A percentile compares a stretch with the other conserved stretches of the same genome.
These are phyloP conservation scores for Chalara sp. DNA, from an alignment of 2,329 filamentous ascomycete species.

Conservation along the genomic window DNA sequence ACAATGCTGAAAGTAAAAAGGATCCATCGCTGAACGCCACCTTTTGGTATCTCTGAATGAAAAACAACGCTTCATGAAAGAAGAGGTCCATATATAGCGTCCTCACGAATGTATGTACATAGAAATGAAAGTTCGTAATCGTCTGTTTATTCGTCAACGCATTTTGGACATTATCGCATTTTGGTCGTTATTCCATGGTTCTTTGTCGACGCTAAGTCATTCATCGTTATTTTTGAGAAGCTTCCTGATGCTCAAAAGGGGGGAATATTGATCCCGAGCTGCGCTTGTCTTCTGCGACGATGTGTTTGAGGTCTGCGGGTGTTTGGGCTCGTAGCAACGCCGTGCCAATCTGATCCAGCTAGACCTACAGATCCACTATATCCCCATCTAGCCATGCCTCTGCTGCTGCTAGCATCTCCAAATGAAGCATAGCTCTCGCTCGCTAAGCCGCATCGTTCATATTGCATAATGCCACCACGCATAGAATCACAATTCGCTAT, in stretches of 20 bases:
- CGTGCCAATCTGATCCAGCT: slow-evolving; percentile 7
- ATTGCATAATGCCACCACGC: slow-evolving; percentile 50
- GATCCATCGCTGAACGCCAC: too few species aligned
- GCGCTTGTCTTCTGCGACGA: slow-evolving; percentile 12
- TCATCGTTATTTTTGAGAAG: too few species aligned
- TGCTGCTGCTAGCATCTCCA: background rate
- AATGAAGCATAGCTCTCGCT: slow-evolving; percentile 16
- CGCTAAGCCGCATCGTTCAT: slow-evolving; percentile 25
- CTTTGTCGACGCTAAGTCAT: too few species aligned
- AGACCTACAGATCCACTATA: slow-evolving; percentile 13
- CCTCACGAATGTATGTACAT: too few species aligned
- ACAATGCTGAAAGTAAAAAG: too few species aligned
- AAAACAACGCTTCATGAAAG: too few species aligned
- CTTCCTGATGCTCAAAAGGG: slow-evolving; percentile 4
- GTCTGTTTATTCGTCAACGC: too few species aligned
- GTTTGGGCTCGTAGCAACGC: slow-evolving; percentile 10
- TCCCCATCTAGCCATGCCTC: background rate
- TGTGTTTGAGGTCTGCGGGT: slow-evolving; percentile 9
- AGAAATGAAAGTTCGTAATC: too few species aligned
- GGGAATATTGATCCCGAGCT: slow-evolving; percentile 11
- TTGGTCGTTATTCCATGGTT: too few species aligned
- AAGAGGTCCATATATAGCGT: too few species aligned
- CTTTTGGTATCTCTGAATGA: too few species aligned
- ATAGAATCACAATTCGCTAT: slow-evolving; percentile 59
- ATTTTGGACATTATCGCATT: too few species aligned